A percentile compares a stretch with the other conserved stretches of the same genome.
Conservation (phyloP, 116 monocot genomes). For the Phalaenopsis hybrid region DNA sequence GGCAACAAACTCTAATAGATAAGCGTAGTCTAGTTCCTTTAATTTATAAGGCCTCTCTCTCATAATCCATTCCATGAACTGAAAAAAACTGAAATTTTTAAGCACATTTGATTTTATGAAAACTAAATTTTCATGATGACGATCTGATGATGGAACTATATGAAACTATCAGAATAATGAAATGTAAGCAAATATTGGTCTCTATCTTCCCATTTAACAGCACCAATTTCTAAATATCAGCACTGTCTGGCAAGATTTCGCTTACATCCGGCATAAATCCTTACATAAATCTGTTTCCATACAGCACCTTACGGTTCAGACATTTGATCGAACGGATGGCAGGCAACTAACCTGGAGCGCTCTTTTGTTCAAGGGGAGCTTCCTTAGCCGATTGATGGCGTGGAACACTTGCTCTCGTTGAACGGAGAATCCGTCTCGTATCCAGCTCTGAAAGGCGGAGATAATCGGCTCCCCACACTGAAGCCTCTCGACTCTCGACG, state of each 20-base stretch:
- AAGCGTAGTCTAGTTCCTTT: slow-evolving; percentile 81
- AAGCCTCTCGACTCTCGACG: slow-evolving; percentile 57
- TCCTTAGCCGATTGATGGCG: too few species aligned
- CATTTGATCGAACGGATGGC: slow-evolving; percentile 18
- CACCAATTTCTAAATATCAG: not conserved
- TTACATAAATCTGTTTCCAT: not conserved
- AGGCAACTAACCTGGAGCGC: too few species aligned
- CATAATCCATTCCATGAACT: slow-evolving; percentile 97
- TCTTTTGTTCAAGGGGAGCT: too few species aligned
- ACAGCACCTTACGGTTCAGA: not conserved
- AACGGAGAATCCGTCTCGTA: too few species aligned
- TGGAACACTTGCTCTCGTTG: too few species aligned
- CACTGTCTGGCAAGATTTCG: not conserved
- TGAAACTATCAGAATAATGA: not conserved
- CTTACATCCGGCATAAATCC: too few species aligned
- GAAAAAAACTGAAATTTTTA: not conserved
- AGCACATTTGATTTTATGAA: not conserved
- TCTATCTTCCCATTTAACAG: not conserved
- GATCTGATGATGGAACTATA: not conserved
- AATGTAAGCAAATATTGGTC: too few species aligned
- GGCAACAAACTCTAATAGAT: slow-evolving; percentile 82
- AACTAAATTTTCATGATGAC: not conserved
- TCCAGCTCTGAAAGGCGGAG: too few species aligned
- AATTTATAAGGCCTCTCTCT: slow-evolving; percentile 89
- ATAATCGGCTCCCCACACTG: slow-evolving; percentile 32